Conservation (phyloP, 768 basidiomycete genomes). For the Tricholoma sp. region DNA sequence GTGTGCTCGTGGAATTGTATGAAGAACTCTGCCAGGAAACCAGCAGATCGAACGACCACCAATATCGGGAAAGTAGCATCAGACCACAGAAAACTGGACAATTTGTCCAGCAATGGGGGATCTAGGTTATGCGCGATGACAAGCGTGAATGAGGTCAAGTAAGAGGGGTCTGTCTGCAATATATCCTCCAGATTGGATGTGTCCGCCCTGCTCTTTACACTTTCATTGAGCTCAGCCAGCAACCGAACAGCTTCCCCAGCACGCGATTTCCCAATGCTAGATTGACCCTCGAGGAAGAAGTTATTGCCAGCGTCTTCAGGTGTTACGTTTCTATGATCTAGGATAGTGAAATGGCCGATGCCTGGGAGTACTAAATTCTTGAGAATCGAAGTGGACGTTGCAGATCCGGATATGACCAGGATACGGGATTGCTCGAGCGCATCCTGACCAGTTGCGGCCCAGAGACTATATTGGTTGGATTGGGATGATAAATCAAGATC, state of each 20-base stretch:
- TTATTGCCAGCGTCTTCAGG: conserved; percentile 89
- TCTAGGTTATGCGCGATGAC: conserved; percentile 84
- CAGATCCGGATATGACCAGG: conserved; percentile 74
- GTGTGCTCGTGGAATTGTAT: conserved; percentile 88
- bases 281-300: conserved; percentile 81
- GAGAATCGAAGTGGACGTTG: conserved; percentile 83
- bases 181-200: conserved; percentile 51
- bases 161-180: conserved; percentile 49
- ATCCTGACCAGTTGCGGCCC: conserved; percentile 89
- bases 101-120: conserved; percentile 44
- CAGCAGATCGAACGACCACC: conserved; percentile 76
- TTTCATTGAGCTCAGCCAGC: conserved; percentile 83
- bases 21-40: conserved; percentile 86
- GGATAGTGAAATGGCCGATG: conserved; percentile 91
- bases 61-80: conserved; percentile 58
- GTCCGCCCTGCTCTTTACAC: conserved; percentile 69
- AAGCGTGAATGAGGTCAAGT: conserved; percentile 63
- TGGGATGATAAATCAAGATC: neutral
- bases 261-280: conserved; percentile 76
- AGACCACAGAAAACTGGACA: conserved; percentile 67
- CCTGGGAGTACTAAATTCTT: conserved; percentile 98
- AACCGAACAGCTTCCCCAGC: conserved; percentile 76
- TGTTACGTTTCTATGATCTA: conserved; percentile 59
- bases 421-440: conserved; percentile 84
- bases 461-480: conserved; percentile 48